Evolutionary conservation across 495 filamentous ascomycete genomes (phyloP), one percentile per base, ranked within the genome.

Genomic region (Penicillium flavigenum): DNA sequence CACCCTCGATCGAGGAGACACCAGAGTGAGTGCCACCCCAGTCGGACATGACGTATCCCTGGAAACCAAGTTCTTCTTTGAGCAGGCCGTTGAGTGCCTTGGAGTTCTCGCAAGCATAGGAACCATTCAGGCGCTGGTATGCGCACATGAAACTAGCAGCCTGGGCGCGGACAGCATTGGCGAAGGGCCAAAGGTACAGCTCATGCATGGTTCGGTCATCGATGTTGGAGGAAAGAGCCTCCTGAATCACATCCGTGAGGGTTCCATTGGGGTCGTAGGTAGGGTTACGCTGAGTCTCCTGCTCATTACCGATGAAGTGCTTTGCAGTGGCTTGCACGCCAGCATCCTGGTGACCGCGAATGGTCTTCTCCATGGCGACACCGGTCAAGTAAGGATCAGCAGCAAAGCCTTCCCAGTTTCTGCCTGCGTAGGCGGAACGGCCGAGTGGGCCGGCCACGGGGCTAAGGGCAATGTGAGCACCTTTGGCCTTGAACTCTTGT

Each of bases 161-260:
- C 6, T 82, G 79, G 1, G 87, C 85, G 34, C 78, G 78, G 1
- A 87, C 80, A 0, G 85, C 83, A 60, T 89, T 81, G 31, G 81
- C 80, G 67, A 89, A 91, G 0, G 81, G 81, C 90, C 90, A 95
- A 29, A 88, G 74, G 60, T 95, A 95, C 46, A 95, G 68, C 65
- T 95, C 90, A 65, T 92, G 89, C 58, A 91, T 67, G 0, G 89
- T 85, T 44, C 89, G 76, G 65, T 92, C 91, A 62, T 92, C 88
- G 39, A 74, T 51, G 20, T 71, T 64, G 64, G 81, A 41, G 63
- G 75, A 64, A 22, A 92, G 76, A 3, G 87, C 68, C 44, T 76
- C 78, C 84, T 90, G 94, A 5, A 93, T 79, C 63, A 92, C 92
- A n/a, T 87, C 84, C 26, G 82, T 73, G 62, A 86, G 80, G 39